These are phyloP conservation scores for Hevea brasiliensis DNA, from an alignment of 345 rosid genomes.

Conservation along the genomic window DNA sequence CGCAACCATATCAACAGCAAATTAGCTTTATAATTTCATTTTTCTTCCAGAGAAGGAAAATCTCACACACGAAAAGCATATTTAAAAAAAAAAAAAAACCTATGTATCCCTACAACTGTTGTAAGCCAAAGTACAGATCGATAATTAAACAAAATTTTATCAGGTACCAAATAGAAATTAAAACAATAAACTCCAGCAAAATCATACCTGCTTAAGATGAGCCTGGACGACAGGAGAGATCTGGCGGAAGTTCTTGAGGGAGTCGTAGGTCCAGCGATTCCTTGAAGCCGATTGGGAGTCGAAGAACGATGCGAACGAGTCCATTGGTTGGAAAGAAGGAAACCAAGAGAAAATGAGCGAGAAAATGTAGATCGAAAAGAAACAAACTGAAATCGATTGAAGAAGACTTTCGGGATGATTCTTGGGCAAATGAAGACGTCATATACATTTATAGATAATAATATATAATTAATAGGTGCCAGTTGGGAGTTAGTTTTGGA, in stretches of 20 bases:
- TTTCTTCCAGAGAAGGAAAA: no score
- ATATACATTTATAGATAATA: no score
- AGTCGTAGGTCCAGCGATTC: slow-evolving; percentile 58
- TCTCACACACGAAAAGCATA: no score
- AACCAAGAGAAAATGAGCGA: background rate
- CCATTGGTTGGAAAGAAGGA: slow-evolving; percentile 44
- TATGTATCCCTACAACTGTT: no score
- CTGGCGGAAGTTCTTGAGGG: slow-evolving; percentile 75
- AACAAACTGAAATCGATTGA: background rate
- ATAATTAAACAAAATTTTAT: no score
- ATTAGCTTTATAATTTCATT: background rate
- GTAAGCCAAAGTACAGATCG: background rate
- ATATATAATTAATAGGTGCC: no score
- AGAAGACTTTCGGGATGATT: background rate
- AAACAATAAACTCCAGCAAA: background rate
- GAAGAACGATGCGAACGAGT: slow-evolving; percentile 77
- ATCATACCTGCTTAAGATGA: slow-evolving; percentile 79
- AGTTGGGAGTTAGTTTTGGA: background rate
- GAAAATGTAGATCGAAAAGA: no score
- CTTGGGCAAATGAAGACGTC: background rate
- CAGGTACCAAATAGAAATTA: background rate
- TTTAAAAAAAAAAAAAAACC: no score
- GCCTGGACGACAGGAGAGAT: slow-evolving; percentile 76
- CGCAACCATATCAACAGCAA: background rate
- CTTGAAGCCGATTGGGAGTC: slow-evolving; percentile 52